Base-by-base conservation (phyloP, 163 green algal species). In the Coccomyxa subellipsoidea region DNA sequence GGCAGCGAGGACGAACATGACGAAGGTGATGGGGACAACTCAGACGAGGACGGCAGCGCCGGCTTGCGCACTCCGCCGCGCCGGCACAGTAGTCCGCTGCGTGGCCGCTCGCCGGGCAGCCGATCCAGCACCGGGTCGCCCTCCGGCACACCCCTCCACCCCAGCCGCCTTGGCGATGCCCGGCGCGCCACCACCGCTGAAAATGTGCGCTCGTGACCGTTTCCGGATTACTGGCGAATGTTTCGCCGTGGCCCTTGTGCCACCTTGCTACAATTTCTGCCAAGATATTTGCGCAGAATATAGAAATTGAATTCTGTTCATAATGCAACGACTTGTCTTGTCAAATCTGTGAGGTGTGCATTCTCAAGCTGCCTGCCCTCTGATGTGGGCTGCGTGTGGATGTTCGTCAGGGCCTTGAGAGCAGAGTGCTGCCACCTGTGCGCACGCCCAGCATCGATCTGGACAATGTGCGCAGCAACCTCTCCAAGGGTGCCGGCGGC, bases 381-480 rank as follows among this genome's bases (percentile, higher is more conserved):
- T n/a, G n/a, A n/a, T n/a, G n/a, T n/a, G n/a, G n/a, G n/a, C n/a
- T n/a, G n/a, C n/a, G n/a, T n/a, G n/a, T n/a, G n/a, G n/a, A n/a
- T n/a, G n/a, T n/a, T n/a, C n/a, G n/a, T n/a, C n/a, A n/a, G n/a
- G n/a, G n/a, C n/a, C n/a, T n/a, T n/a, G n/a, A n/a, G n/a, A n/a
- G n/a, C n/a, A n/a, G n/a, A n/a, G n/a, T n/a, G n/a, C 15, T 59
- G 47, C 47, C 47, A 1, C 23, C 47, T 59, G 47, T 59, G 47
- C 47, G 47, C 47, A 59, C 23, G 47, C 47, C 47, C 47, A 59
- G 47, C 47, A 77, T 77, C 71, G 71, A 77, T 31, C 31, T 77
- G 31, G 31, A 31, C 31, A 77, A 77, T 40, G 71, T 77, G 18
- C 71, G 71, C 31, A 77, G 34, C 71, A 77, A 77, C 32, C 71